Base-by-base conservation (phyloP, 768 basidiomycete species). In the Leccinum imitatum region DNA sequence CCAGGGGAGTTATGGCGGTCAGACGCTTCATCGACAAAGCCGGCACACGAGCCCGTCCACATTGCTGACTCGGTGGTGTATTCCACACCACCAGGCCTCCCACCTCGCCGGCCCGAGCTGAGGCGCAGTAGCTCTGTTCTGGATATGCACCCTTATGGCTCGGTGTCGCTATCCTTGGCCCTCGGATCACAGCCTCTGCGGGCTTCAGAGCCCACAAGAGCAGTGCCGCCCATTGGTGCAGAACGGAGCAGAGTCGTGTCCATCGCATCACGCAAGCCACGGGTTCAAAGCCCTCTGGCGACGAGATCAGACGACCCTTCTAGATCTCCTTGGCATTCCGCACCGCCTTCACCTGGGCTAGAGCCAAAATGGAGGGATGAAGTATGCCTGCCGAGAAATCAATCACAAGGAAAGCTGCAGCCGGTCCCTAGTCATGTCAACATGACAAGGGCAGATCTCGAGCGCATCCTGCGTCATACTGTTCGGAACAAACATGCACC, bases 171-270 rank as follows among this genome's bases (percentile, higher is more conserved):
- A 6, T 67, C 67, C 7, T 50, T 70, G 54, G 68, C 72, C 25
- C 59, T 63, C 8, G 73, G 67, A 35, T 73, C 68, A 60, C 70
- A 67, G 56, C 68, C 70, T 53, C 21, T 72, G 11, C 47, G 48
- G 52, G 63, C 63, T 27, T 60, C 67, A 3, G 67, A 72, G 19
- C 65, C 46, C 13, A 60, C 61, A 39, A 75, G 63, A 27, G 46
- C 56, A 27, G 63, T 71, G 11, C 54, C 59, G 2, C 72, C 72
- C 25, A 75, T 71, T 58, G 72, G 72, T 35, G 70, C 72, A 35
- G 72, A 73, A 60, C 67, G 73, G n/a, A 67, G 60, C 33, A 50
- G 67, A 9, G 68, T 65, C 3, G 47, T 69, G 21, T 63, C 70
- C 13, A 65, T 63, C 53, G 53, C 58, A 51, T 53, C 69, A 14